Evolutionary conservation across 352 stramenopile genomes (phyloP).

Genomic region (Plasmopara muralis): DNA sequence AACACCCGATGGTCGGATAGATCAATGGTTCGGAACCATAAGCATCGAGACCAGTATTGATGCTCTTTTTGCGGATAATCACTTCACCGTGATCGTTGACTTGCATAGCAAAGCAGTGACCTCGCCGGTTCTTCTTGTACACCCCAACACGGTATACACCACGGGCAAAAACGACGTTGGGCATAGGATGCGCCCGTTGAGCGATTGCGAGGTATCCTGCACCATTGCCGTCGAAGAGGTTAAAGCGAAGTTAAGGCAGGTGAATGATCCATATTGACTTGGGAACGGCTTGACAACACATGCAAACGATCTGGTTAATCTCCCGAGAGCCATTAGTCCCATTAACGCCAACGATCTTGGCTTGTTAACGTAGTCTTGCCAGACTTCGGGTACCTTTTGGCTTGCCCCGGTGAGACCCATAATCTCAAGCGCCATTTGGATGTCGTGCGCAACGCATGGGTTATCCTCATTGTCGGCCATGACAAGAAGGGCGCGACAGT

Average conservation of each 20-base stretch:
- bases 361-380: not conserved
- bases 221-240: not conserved
- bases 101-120: not conserved
- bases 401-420: no score
- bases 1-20: not conserved
- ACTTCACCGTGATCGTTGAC: no score
- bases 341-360: not conserved
- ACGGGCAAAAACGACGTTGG: not conserved
- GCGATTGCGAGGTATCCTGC: not conserved
- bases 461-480: not conserved
- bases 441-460: not conserved
- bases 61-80: no score
- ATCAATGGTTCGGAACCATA: not conserved
- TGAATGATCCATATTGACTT: not conserved
- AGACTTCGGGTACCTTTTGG: not conserved
- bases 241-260: not conserved
- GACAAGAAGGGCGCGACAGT: not conserved
- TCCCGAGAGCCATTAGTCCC: not conserved
- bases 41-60: not conserved
- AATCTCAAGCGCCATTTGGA: not conserved
- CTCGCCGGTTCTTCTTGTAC: not conserved
- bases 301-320: not conserved
- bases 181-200: not conserved
- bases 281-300: not conserved
- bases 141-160: not conserved